Evolutionary conservation across 2,329 filamentous ascomycete species (phyloP).

Genomic region (Arthrobotrys musiformis): DNA sequence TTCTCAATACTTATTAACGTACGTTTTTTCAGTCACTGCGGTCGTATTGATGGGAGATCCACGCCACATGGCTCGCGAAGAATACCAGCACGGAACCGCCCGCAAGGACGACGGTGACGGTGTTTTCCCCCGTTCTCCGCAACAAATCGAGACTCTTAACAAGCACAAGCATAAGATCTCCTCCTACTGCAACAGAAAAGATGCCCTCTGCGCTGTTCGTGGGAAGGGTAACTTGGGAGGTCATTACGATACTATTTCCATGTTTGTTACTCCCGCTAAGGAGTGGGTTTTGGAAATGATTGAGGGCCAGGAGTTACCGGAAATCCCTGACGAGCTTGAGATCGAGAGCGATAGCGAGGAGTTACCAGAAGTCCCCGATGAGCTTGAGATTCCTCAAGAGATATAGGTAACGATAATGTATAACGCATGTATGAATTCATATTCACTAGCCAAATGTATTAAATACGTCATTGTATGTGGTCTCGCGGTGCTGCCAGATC

Average conservation of each 20-base stretch:
- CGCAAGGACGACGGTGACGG: conserved; percentile 38
- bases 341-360: background rate
- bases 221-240: conserved; percentile 42
- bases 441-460: too few relatives aligned
- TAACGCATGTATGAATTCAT: too few relatives aligned
- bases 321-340: background rate
- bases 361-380: too few relatives aligned
- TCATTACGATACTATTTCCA: conserved; percentile 45
- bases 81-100: conserved; percentile 57
- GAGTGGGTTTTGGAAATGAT: conserved; percentile 55
- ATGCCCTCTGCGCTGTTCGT: conserved; percentile 38
- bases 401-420: too few relatives aligned
- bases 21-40: conserved; percentile 43
- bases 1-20: background rate
- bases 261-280: conserved; percentile 27
- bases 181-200: conserved; percentile 44
- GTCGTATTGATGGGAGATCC: conserved; percentile 59
- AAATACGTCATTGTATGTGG: too few relatives aligned
- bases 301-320: conserved; percentile 7
- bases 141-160: conserved; percentile 33
- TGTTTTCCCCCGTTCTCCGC: conserved; percentile 56
- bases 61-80: conserved; percentile 55
- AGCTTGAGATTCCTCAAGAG: too few relatives aligned
- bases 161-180: conserved; percentile 39
- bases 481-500: too few relatives aligned